These are phyloP conservation scores for Eucalyptus pauciflora DNA, from an alignment of 345 rosid species.

Conservation along the genomic window DNA sequence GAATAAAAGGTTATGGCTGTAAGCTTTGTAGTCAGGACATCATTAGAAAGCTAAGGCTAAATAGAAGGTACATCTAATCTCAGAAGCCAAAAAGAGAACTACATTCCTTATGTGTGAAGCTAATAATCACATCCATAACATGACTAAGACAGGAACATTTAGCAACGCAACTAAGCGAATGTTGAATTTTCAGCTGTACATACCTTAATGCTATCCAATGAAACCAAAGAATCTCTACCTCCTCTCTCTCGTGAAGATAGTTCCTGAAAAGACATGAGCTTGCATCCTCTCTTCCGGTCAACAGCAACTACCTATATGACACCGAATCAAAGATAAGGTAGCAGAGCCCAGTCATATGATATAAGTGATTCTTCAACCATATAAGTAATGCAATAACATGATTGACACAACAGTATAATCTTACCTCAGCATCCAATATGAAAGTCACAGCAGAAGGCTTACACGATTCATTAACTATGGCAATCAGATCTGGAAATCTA, in stretches of 20 bases:
- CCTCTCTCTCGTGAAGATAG: conserved; percentile 87
- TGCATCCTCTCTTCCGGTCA: conserved; percentile 60
- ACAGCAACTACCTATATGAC: conserved; percentile 68
- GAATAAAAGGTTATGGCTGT: neutral
- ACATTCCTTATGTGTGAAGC: neutral
- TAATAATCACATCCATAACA: neutral
- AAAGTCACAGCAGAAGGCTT: conserved; percentile 50
- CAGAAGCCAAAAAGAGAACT: neutral
- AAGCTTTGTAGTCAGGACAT: neutral
- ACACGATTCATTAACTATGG: conserved; percentile 38
- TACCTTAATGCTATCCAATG: conserved; percentile 62
- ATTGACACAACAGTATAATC: neutral
- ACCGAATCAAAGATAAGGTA: neutral
- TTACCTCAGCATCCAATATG: conserved; percentile 85
- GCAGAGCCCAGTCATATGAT: neutral
- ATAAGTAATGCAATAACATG: neutral
- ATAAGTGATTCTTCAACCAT: neutral
- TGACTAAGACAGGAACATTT: neutral
- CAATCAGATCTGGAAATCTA: conserved; percentile 69
- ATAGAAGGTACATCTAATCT: neutral
- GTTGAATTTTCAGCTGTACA: neutral
- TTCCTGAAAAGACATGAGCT: conserved; percentile 92
- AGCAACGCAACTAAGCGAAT: neutral
- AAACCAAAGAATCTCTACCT: conserved; percentile 45
- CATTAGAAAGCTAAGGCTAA: neutral